These are phyloP conservation scores for Colletotrichum orbiculare DNA, from an alignment of 2,329 filamentous ascomycete genomes.

Conservation along the genomic window DNA sequence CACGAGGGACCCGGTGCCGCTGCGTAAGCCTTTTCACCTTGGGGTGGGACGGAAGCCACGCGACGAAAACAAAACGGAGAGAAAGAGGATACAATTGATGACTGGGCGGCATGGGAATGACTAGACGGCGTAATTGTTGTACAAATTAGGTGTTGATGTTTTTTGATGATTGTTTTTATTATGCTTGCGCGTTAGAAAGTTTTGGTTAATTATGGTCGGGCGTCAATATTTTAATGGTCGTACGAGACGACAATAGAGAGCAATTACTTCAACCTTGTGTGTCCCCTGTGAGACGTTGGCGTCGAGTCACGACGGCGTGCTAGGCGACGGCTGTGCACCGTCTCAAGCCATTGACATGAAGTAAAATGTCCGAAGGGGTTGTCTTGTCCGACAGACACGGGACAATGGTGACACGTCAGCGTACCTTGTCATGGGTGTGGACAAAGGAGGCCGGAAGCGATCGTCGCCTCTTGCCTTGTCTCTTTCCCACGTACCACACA, in stretches of 20 bases:
- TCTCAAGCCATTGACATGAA: not conserved
- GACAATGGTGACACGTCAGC: conserved; percentile 28
- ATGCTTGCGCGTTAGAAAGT: conserved; percentile 23
- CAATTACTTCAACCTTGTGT: conserved; percentile 21
- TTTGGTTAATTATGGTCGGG: conserved; percentile 9
- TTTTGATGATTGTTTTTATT: conserved; percentile 26
- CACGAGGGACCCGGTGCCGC: conserved; percentile 56
- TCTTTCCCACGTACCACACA: too few species aligned
- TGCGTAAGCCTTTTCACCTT: conserved; percentile 44
- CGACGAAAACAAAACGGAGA: conserved; percentile 12
- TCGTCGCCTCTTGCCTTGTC: too few species aligned
- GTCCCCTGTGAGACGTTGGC: too few species aligned
- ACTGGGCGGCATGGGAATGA: conserved; percentile 24
- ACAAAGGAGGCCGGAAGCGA: too few species aligned
- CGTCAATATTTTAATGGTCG: conserved; percentile 28
- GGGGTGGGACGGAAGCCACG: conserved; percentile 32
- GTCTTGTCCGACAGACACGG: not conserved
- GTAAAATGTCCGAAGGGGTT: conserved; percentile 14
- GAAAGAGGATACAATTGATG: conserved; percentile 13
- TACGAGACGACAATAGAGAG: conserved; percentile 31
- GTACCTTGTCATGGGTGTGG: too few species aligned
- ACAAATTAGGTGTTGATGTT: conserved; percentile 27
- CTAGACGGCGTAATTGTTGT: conserved; percentile 34
- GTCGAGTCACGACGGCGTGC: not conserved
- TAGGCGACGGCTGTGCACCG: not conserved